Evolutionary conservation across 148 eudicot species (phyloP).

Genomic region (Camellia lanceoleosa): DNA sequence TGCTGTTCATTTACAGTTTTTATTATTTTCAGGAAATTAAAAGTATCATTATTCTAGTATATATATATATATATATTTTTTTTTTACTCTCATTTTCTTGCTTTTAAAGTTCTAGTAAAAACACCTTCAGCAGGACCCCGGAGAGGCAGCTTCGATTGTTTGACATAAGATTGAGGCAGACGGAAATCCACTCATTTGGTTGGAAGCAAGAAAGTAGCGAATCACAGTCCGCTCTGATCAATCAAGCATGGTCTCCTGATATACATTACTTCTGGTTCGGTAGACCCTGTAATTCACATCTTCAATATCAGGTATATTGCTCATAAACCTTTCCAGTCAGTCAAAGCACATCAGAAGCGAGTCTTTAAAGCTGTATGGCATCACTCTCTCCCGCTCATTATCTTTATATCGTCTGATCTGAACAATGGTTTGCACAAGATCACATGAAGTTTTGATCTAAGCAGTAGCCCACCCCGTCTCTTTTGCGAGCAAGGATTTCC

Average conservation of each 20-base stretch:
- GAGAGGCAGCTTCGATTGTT: conserved; percentile 74
- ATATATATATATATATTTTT: neutral
- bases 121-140: conserved; percentile 60
- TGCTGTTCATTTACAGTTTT: neutral
- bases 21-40: too few relatives aligned
- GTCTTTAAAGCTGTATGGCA: conserved; percentile 96
- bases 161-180: conserved; percentile 64
- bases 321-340: conserved; percentile 70
- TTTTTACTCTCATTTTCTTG: neutral
- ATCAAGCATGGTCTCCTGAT: conserved; percentile 97
- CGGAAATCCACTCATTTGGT: conserved; percentile 76
- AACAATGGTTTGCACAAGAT: conserved; percentile 81
- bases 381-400: conserved; percentile 58
- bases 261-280: conserved; percentile 81
- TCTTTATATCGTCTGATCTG: conserved; percentile 88
- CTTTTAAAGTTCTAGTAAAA: neutral
- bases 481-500: too few relatives aligned
- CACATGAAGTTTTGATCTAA: conserved; percentile 11
- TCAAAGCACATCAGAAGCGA: conserved; percentile 76
- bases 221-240: conserved; percentile 85
- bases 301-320: conserved; percentile 77
- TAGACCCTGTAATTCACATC: conserved; percentile 74
- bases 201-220: conserved; percentile 96
- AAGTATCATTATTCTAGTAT: too few relatives aligned
- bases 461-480: neutral